Conservation (phyloP, 495 filamentous ascomycete species). For the Penicillium nucicola region DNA sequence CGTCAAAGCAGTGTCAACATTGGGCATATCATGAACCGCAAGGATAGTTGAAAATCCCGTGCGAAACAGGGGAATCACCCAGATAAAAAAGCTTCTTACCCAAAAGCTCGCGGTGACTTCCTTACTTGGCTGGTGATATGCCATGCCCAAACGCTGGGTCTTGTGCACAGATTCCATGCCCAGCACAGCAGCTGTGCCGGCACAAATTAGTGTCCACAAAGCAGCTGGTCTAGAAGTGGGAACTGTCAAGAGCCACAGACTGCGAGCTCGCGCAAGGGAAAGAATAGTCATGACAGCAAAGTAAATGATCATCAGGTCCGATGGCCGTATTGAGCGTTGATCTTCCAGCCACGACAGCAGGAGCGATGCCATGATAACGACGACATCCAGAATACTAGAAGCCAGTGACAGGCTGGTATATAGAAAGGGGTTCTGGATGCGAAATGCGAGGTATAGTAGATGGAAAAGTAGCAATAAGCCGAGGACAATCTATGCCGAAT, state of each 20-base stretch:
- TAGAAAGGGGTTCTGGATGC: constrained; percentile 7
- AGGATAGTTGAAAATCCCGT: constrained; percentile 24
- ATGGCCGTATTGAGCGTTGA: constrained; percentile 30
- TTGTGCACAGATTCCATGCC: constrained; percentile 28
- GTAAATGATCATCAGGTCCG: constrained; percentile 30
- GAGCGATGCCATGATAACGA: constrained; percentile 8
- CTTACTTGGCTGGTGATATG: constrained; percentile 14
- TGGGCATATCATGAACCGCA: constrained; percentile 25
- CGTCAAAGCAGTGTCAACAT: constrained; percentile 5
- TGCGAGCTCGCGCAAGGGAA: constrained; percentile 24
- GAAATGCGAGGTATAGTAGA: constrained; percentile 19
- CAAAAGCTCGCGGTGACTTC: constrained; percentile 28
- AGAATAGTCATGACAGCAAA: constrained; percentile 22
- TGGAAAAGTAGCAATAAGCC: constrained; percentile 18
- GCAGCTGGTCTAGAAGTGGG: neutral
- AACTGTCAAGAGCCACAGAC: constrained; percentile 22
- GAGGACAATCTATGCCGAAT: neutral
- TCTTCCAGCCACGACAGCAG: constrained; percentile 30
- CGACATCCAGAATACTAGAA: constrained; percentile 13
- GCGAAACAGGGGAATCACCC: constrained; percentile 28
- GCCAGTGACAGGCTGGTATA: constrained; percentile 15
- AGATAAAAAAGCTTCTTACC: constrained; percentile 29
- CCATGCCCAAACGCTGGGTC: constrained; percentile 10
- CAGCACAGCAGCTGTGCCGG: constrained; percentile 11
- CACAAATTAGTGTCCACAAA: constrained; percentile 11